Evolutionary conservation across 2,329 filamentous ascomycete species (phyloP), one percentile per base, ranked within the genome.

Genomic region (Trichoderma semiorbis): DNA sequence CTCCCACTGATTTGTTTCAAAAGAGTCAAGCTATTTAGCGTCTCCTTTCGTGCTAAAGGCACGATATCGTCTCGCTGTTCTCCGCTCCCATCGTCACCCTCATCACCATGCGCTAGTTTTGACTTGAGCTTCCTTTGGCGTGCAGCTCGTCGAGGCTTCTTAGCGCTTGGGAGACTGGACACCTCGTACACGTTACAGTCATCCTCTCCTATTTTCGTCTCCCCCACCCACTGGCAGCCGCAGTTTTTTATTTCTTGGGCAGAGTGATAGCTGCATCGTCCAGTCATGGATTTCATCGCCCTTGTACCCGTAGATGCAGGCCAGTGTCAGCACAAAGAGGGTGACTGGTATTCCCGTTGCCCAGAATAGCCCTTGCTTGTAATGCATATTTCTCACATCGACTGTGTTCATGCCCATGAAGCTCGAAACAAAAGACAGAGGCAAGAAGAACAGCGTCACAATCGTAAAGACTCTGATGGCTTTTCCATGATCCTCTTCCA

Each of bases 341-440:
- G 83, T 84, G 1, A 84, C 76, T 1, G 83, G 81, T 5, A 85
- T 61, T 0, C 82, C 81, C 0, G 78, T 78, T 3, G 77, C 78
- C 83, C 83, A 85, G 74, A 82, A 85, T 3, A 81, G 75, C 76
- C 78, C 80, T 74, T 84, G 82, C 11, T 76, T 78, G 1, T 77
- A 72, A 6, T 80, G 75, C 75, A 81, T 82, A 71, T 85, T 78
- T 24, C 83, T 78, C 7, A 85, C 77, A 73, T 84, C 84, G 24
- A 77, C 76, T 4, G 82, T 83, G 74, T 85, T 85, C 81, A 85
- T 84, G 28, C 83, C 83, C 73, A 85, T 78, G 67, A 82, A 80
- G 66, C 79, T 80, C 4, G 75, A 36, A 5, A 73, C 53, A 32
- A 73, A 73, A 7, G 72, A 74, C 75, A 73, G 30, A 18, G 68